A percentile compares a stretch with the other conserved stretches of the same genome.
phyloP scores from a whole-genome alignment of 139 green algal species.

The Closterium sp. region DNA sequence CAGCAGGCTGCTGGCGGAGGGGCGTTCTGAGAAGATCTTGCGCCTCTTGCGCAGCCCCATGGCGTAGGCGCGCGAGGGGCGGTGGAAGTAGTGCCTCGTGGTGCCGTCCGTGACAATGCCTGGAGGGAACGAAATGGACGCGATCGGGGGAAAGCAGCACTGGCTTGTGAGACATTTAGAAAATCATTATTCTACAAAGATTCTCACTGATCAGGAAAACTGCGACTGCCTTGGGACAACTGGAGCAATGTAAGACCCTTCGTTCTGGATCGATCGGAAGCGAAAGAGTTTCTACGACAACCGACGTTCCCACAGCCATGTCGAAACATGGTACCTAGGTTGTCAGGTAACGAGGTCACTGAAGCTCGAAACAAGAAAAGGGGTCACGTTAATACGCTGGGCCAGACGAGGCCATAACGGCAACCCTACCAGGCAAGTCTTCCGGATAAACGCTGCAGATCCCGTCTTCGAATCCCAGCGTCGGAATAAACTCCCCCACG shows the following conservation, averaged over 20 bases:
- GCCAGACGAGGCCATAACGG: too few species aligned
- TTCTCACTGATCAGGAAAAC: background rate
- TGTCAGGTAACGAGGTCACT: too few species aligned
- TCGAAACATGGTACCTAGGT: too few species aligned
- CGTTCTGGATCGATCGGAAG: background rate
- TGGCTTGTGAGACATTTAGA: background rate
- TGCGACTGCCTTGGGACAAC: too few species aligned
- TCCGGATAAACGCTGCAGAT: slow-evolving; percentile 38
- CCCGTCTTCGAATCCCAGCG: slow-evolving; percentile 17
- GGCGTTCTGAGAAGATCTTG: slow-evolving; percentile 3
- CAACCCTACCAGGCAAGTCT: slow-evolving; percentile 23
- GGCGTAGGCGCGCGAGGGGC: background rate
- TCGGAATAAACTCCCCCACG: slow-evolving; percentile 24
- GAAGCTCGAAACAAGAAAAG: too few species aligned
- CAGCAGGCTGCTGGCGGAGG: background rate
- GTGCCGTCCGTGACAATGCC: slow-evolving; percentile 3
- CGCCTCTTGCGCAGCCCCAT: slow-evolving; percentile 9
- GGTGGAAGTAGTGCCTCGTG: slow-evolving; percentile 34
- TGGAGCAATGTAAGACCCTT: background rate
- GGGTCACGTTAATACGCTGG: too few species aligned
- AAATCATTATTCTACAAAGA: background rate
- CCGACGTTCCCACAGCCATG: background rate
- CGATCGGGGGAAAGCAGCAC: too few species aligned
- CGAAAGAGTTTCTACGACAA: background rate
- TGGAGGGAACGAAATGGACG: background rate